These are phyloP conservation scores for Stevia rebaudiana DNA, from an alignment of 140 eudicot genomes.

Conservation along the genomic window DNA sequence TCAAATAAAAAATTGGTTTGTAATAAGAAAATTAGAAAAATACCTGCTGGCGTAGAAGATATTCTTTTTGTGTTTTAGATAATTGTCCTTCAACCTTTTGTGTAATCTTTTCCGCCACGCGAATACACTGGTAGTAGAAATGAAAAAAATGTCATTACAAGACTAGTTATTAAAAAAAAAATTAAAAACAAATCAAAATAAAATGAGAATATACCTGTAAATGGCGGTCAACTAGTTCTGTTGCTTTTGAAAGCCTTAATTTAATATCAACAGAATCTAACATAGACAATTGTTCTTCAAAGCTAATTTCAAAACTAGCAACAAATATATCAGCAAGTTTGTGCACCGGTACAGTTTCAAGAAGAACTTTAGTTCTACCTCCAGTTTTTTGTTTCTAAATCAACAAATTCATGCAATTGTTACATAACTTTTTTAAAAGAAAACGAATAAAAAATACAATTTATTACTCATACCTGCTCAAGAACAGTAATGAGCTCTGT, in stretches of 20 bases:
- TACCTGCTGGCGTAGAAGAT: slow-evolving; percentile 95
- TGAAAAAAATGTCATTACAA: slow-evolving; percentile 12
- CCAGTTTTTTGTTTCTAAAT: slow-evolving; percentile 90
- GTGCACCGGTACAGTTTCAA: slow-evolving; percentile 92
- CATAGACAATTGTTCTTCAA: slow-evolving; percentile 93
- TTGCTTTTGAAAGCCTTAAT: slow-evolving; percentile 89
- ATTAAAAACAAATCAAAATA: too few species aligned
- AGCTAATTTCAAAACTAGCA: slow-evolving; percentile 95
- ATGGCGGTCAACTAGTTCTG: slow-evolving; percentile 91
- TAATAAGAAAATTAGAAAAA: slow-evolving; percentile 19
- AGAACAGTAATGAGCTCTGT: slow-evolving; percentile 87
- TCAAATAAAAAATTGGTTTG: not conserved
- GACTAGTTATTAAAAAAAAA: not conserved
- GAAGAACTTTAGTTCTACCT: slow-evolving; percentile 80
- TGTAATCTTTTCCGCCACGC: slow-evolving; percentile 97
- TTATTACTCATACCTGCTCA: slow-evolving; percentile 73
- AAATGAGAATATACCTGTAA: slow-evolving; percentile 55
- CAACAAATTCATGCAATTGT: not conserved
- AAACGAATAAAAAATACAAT: not conserved
- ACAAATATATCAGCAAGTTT: slow-evolving; percentile 96
- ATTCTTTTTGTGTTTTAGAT: slow-evolving; percentile 95
- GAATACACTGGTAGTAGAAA: slow-evolving; percentile 59
- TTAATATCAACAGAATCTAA: slow-evolving; percentile 92
- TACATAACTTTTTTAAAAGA: not conserved
- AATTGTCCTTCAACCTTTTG: slow-evolving; percentile 98